Conservation (phyloP, 1,284 basidiomycete genomes). For the Peniophora sp. region DNA sequence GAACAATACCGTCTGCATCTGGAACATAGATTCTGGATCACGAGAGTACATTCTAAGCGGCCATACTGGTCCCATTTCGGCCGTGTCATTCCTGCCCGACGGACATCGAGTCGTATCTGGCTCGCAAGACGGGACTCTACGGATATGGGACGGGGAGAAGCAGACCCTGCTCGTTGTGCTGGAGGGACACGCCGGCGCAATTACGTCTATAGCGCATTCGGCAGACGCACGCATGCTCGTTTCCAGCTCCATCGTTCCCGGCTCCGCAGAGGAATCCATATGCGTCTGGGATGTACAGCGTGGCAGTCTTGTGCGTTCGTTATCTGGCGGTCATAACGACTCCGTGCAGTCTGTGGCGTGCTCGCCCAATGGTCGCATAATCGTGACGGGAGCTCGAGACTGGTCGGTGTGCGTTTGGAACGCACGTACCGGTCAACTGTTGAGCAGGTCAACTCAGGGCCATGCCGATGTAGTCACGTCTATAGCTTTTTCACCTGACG, state of each 20-base stretch:
- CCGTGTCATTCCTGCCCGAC: constrained; percentile 17
- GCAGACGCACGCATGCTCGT: background rate
- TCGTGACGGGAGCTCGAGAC: background rate
- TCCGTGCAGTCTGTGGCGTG: constrained; percentile 5
- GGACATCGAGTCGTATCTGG: constrained; percentile 15
- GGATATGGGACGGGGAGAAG: constrained; percentile 12
- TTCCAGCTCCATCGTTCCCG: background rate
- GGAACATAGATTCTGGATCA: too few species aligned
- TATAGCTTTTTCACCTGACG: constrained; percentile 12
- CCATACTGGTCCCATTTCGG: constrained; percentile 16
- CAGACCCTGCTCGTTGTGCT: constrained; percentile 10
- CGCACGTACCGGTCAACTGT: constrained; percentile 14
- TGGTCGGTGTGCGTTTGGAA: background rate
- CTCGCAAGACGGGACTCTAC: constrained; percentile 16
- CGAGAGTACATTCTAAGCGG: too few species aligned
- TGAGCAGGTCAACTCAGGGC: background rate
- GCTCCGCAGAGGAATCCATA: background rate
- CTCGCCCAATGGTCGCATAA: background rate
- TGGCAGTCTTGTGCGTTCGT: background rate
- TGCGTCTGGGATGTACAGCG: background rate
- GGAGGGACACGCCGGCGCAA: constrained; percentile 15
- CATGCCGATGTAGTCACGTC: constrained; percentile 7
- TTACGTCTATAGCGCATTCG: background rate
- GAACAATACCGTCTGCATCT: too few species aligned
- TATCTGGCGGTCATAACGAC: constrained; percentile 5